Percentiles rank a stretch among this genome's conserved stretches.
Conservation (phyloP, 306 rosid genomes). For the Cucurbita maxima region DNA sequence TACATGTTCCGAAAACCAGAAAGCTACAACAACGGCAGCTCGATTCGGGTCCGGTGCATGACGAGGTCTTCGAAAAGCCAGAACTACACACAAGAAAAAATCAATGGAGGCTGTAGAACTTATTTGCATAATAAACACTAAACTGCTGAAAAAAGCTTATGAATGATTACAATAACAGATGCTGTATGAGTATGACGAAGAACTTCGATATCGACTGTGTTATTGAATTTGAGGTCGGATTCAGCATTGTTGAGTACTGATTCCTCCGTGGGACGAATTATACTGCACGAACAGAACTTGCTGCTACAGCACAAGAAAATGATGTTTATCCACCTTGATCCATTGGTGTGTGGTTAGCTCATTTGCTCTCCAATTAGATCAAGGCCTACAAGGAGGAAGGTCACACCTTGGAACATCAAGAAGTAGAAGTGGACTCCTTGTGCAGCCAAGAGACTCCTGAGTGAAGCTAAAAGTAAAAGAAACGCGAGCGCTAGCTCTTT, state of each 20-base stretch:
- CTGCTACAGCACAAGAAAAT: constrained; percentile 10
- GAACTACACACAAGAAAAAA: constrained; percentile 24
- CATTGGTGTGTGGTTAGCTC: constrained; percentile 27
- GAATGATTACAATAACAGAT: constrained; percentile 32
- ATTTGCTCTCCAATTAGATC: constrained; percentile 92
- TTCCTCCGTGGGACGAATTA: neutral
- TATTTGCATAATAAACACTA: constrained; percentile 14
- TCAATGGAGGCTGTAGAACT: constrained; percentile 14
- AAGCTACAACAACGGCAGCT: neutral
- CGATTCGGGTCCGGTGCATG: neutral
- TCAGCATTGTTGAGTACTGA: neutral
- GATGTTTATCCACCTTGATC: neutral
- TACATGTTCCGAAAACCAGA: neutral
- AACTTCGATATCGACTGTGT: constrained; percentile 11
- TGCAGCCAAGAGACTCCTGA: constrained; percentile 71
- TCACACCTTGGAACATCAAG: constrained; percentile 83
- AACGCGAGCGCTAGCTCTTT: constrained; percentile 83
- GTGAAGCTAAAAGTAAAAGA: constrained; percentile 74
- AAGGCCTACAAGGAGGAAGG: constrained; percentile 93
- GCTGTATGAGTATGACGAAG: constrained; percentile 10
- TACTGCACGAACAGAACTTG: constrained; percentile 9
- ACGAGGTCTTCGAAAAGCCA: constrained; percentile 1
- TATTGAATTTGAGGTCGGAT: constrained; percentile 13
- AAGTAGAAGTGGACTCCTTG: constrained; percentile 97
- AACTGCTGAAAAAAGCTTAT: constrained; percentile 24